Base-by-base conservation (phyloP, 805 yeast species). In the Monosporozyma unispora region DNA sequence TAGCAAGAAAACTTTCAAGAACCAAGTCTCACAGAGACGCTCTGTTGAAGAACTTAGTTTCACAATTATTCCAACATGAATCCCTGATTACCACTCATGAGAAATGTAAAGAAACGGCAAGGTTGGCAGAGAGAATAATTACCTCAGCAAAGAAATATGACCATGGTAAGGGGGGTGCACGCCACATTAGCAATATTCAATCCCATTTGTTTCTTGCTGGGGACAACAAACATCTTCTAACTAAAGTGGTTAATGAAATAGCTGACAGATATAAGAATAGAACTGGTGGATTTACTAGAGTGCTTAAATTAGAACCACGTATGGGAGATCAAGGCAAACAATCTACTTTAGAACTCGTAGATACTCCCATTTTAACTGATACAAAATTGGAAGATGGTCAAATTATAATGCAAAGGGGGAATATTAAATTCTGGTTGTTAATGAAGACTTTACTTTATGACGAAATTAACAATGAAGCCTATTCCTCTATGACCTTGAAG, bases 291-390 rank as follows among this genome's bases (percentile, higher is more conserved):
- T 91, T 83, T 70, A 88, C 97, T 2, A 79, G 98, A 57, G 79
- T 91, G 48, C 70, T 89, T 53, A 82, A 78, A 57, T 71, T 93
- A 52, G 98, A 93, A 66, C 88, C 90, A 16, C 76, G 98, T 56
- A 67, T 83, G 44, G 90, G 93, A 49, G 99, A 93, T 64, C 84
- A 81, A 53, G 96, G 97, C 0, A 90, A 90, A 29, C 93, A 87
- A 74, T 82, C 93, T 0, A 81, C 90, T 8, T 62, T 93, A 48
- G 99, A 93, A 67, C 72, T 93, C 45, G 95, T 91, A 1, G 96
- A 86, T 57, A 80, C 82, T 3, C 67, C 72, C 3, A 61, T 62
- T 7, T 29, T 57, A 7, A n/a, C 8, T 5, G 19, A 19, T 5
- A 63, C 55, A 28, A 39, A 33, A 14, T 16, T 22, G 8, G 11